These are phyloP conservation scores for Ogataea degrootiae DNA, from an alignment of 805 yeast genomes.

Conservation along the genomic window DNA sequence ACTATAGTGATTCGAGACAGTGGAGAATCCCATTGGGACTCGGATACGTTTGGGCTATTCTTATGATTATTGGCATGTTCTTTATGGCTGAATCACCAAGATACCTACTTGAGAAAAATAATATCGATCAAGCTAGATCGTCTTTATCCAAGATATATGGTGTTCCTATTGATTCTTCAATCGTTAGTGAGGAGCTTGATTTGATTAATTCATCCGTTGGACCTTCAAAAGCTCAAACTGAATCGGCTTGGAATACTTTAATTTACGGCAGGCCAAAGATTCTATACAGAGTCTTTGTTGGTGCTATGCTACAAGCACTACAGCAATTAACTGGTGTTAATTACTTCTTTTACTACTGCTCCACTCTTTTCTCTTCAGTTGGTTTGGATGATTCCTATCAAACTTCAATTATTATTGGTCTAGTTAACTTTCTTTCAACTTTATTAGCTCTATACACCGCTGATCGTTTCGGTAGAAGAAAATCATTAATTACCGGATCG, in stretches of 20 bases:
- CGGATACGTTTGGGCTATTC: slow-evolving; percentile 48
- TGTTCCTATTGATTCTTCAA: slow-evolving; percentile 46
- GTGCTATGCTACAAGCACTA: slow-evolving; percentile 53
- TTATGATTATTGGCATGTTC: slow-evolving; percentile 46
- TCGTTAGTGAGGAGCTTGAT: slow-evolving; percentile 49
- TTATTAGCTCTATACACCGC: slow-evolving; percentile 47
- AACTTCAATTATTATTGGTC: slow-evolving; percentile 56
- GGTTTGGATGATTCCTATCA: slow-evolving; percentile 52
- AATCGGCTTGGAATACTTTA: slow-evolving; percentile 60
- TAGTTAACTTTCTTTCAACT: slow-evolving; percentile 53
- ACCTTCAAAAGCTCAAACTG: slow-evolving; percentile 49
- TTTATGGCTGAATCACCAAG: slow-evolving; percentile 71
- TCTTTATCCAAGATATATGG: slow-evolving; percentile 59
- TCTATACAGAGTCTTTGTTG: slow-evolving; percentile 49
- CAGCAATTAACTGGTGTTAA: slow-evolving; percentile 63
- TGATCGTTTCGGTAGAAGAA: slow-evolving; percentile 52
- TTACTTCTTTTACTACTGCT: slow-evolving; percentile 64
- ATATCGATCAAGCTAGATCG: slow-evolving; percentile 47
- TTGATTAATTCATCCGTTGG: slow-evolving; percentile 53
- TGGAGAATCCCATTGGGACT: slow-evolving; percentile 64
- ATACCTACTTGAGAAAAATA: slow-evolving; percentile 48
- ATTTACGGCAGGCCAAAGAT: slow-evolving; percentile 62
- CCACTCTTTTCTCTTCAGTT: slow-evolving; percentile 54
- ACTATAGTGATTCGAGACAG: slow-evolving; percentile 43
- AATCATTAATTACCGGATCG: slow-evolving; percentile 46